Conservation (phyloP, 179 eudicot species). For the Gypsophila paniculata region DNA sequence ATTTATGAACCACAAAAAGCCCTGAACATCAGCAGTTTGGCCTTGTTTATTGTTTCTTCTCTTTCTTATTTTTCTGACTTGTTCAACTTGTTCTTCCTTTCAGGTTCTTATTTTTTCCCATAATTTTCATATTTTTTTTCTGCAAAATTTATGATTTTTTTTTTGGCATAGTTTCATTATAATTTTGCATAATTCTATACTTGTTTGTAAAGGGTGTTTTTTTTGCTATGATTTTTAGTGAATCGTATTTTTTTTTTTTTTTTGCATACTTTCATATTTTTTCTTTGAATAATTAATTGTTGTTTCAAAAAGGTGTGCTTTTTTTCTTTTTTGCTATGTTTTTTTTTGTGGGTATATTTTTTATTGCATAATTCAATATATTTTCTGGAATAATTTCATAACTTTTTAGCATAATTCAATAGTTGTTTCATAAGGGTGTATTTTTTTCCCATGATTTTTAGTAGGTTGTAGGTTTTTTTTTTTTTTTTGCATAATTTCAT, state of each 20-base stretch:
- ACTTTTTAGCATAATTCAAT: neutral
- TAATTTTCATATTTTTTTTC: neutral
- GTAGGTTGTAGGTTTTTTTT: too few relatives aligned
- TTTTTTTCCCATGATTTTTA: too few relatives aligned
- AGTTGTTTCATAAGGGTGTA: neutral
- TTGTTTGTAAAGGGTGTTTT: neutral
- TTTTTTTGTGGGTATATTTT: too few relatives aligned
- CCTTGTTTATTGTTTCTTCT: conserved; percentile 1
- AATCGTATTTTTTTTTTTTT: neutral
- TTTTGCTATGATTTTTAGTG: neutral
- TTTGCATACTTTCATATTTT: too few relatives aligned
- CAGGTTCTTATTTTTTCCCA: conserved; percentile 18
- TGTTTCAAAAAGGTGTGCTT: too few relatives aligned
- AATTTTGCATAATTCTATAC: neutral
- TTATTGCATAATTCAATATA: conserved; percentile 1
- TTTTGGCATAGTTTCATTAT: neutral
- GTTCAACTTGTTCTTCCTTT: conserved; percentile 18
- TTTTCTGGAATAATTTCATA: neutral
- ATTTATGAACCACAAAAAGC: conserved; percentile 25
- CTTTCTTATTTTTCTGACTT: neutral
- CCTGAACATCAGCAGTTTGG: conserved; percentile 16
- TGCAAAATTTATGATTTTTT: neutral
- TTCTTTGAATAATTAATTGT: too few relatives aligned
- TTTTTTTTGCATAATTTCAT: too few relatives aligned
- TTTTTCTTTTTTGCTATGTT: too few relatives aligned